These are phyloP conservation scores for Knoxia roxburghii DNA, from an alignment of 257 asterid genomes.

Conservation along the genomic window DNA sequence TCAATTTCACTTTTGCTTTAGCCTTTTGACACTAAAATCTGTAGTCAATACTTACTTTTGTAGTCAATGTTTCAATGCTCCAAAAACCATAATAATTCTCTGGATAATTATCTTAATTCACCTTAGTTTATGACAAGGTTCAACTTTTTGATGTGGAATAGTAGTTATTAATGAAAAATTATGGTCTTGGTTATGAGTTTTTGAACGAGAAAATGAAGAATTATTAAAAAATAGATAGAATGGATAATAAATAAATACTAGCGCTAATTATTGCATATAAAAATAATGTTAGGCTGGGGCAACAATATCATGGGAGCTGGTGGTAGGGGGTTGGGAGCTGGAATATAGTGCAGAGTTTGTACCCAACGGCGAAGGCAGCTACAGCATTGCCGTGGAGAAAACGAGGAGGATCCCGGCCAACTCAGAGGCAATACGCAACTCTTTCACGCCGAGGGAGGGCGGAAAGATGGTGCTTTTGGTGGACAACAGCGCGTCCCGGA, in stretches of 20 bases:
- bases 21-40: not conserved
- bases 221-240: too few species aligned
- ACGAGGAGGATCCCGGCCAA: conserved; percentile 42
- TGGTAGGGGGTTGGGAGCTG: conserved; percentile 90
- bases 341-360: conserved; percentile 74
- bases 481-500: conserved; percentile 62
- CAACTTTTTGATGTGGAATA: too few species aligned
- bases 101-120: not conserved
- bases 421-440: conserved; percentile 61
- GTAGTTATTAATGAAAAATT: too few species aligned
- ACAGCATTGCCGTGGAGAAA: conserved; percentile 81
- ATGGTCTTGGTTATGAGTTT: too few species aligned
- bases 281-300: conserved; percentile 45
- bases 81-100: not conserved
- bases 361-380: conserved; percentile 56
- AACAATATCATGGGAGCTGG: conserved; percentile 80
- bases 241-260: too few species aligned
- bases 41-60: not conserved
- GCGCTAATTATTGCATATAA: too few species aligned
- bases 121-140: too few species aligned
- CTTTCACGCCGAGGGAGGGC: conserved; percentile 49
- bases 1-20: conserved; percentile 4
- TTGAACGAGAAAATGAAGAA: too few species aligned
- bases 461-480: conserved; percentile 79
- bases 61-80: conserved; percentile 2